Evolutionary conservation across 2,329 filamentous ascomycete species (phyloP).

Genomic region (Intubia oerlemansii): DNA sequence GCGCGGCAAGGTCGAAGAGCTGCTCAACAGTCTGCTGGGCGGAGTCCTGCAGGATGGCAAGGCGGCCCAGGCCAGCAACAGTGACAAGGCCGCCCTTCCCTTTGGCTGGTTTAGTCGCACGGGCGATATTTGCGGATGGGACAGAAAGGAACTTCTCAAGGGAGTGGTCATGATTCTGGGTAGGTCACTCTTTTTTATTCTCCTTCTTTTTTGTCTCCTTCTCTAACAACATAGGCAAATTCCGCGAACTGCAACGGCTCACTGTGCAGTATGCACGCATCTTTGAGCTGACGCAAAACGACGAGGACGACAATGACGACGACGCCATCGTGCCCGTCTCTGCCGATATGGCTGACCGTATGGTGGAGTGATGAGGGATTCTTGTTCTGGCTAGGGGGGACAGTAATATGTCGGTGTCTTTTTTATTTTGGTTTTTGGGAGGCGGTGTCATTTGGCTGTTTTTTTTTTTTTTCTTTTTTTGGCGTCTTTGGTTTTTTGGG

Average conservation of each 20-base stretch:
- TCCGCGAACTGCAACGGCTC: conserved; percentile 77
- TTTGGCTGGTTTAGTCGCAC: conserved; percentile 42
- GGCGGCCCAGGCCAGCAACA: not conserved
- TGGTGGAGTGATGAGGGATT: too few relatives aligned
- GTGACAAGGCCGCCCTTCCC: conserved; percentile 15
- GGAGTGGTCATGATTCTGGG: conserved; percentile 85
- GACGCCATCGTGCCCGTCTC: too few relatives aligned
- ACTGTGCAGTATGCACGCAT: conserved; percentile 87
- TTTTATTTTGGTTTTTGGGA: too few relatives aligned
- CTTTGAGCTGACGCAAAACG: conserved; percentile 38
- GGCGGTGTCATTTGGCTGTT: too few relatives aligned
- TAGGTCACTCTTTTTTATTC: conserved; percentile 22
- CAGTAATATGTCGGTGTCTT: too few relatives aligned
- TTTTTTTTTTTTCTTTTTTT: too few relatives aligned
- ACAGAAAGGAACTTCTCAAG: conserved; percentile 66
- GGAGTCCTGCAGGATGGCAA: conserved; percentile 36
- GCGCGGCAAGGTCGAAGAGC: conserved; percentile 76
- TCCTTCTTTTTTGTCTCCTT: not conserved
- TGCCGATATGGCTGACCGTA: too few relatives aligned
- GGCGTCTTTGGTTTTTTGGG: too few relatives aligned
- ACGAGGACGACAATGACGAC: conserved; percentile 20
- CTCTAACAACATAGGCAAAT: conserved; percentile 48
- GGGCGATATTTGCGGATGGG: conserved; percentile 74
- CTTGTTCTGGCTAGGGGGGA: too few relatives aligned
- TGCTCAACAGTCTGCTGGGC: conserved; percentile 63